Base-by-base conservation (phyloP, 352 stramenopile genomes). In the Blastocystis sp. region DNA sequence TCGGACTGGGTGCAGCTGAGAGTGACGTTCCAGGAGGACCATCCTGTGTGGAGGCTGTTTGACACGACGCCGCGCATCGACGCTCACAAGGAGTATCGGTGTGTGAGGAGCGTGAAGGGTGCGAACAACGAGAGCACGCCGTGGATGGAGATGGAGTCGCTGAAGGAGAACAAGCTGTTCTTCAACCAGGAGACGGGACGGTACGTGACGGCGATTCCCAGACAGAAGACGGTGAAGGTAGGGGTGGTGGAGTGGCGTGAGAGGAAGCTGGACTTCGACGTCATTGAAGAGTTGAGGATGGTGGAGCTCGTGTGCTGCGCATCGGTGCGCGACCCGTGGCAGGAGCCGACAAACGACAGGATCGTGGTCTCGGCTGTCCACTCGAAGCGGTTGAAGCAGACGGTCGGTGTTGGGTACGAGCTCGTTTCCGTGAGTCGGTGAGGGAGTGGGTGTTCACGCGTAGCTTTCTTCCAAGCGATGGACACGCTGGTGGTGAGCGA, bases 91-190 rank as follows among this genome's bases (percentile, higher is more conserved):
- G 45, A 55, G 16, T n/a, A n/a, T n/a, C n/a, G n/a, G n/a, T n/a
- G n/a, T n/a, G 6, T 55, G 45, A 6, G 45, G 9, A 16, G 9
- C 45, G 45, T 16, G 33, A 24, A 12, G 66, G 50, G n/a, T 51
- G 1, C 16, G n/a, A 60, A 13, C 26, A 50, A 1, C 33, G n/a
- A 31, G 37, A 26, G 24, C 35, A 24, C 31, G 9, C 39, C 35
- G 3, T 85, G 74, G 74, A 41, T 69, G 33, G n/a, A 85, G 60
- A 26, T 85, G n/a, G 21, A 62, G 31, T 29, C n/a, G 21, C 16
- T 19, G 63, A 71, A 50, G 63, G 74, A 85, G 26, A 41, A 45
- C 24, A 10, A 16, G 4, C 12, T 63, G 50, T 85, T 59, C 55
- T 31, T 67, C 39, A 67, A 85, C n/a, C 51, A 51, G 19, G 45